Base-by-base conservation (phyloP, 2,329 filamentous ascomycete species). In the Ascochyta pisi region DNA sequence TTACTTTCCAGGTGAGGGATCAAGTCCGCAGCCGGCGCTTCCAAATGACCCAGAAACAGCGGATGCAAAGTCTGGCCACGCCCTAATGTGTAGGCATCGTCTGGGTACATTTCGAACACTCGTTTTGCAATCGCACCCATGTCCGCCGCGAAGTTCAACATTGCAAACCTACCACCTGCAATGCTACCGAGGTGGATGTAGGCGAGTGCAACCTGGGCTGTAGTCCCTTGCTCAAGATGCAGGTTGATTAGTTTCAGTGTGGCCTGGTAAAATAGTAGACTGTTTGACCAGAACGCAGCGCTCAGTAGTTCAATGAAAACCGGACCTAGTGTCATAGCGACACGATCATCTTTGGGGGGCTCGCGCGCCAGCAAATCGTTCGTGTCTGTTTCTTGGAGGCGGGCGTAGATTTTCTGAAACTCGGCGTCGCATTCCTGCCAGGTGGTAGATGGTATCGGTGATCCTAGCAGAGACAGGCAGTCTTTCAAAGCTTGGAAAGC, bases 341-440 rank as follows among this genome's bases (percentile, higher is more conserved):
- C 79, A 3, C 83, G 76, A 58, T 89, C 83, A 12, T 78, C 78
- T 0, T 76, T 71, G 16, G 76, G 71, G 13, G 73, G 65, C n/a
- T 59, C 63, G 24, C 67, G 59, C 31, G 67, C 61, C 1, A 77
- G 54, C 10, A 77, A 37, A 24, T 74, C 61, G 86, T 86, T 74
- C 83, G 83, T 38, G 78, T 82, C 68, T 89, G 77, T 55, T 4
- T 57, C 63, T 39, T 76, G 67, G 10, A 78, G 59, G 9, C 47
- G 43, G 54, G 68, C 34, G 63, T 65, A 63, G 61, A 75, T 22
- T 48, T 82, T 80, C 62, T 87, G 82, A 65, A 95, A 96, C 50
- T 89, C 86, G 16, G 79, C 77, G 69, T 97, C 93, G 67, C 91
- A 96, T 64, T 89, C 85, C 63, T 93, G 87, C 71, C 87, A 92